Evolutionary conservation across 805 yeast genomes (phyloP), one percentile per base, ranked within the genome.

Genomic region (Yamadazyma endophytica): DNA sequence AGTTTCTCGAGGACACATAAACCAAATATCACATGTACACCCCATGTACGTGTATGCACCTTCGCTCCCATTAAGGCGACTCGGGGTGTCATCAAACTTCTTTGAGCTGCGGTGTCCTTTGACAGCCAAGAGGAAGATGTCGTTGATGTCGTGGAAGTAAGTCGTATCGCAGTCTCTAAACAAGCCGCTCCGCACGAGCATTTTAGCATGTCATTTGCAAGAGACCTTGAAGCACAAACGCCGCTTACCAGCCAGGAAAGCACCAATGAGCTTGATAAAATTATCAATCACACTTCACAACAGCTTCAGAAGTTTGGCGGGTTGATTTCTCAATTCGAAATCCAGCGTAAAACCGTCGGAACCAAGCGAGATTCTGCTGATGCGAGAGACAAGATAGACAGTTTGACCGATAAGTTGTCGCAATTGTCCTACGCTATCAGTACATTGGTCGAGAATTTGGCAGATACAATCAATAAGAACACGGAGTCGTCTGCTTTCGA

Each of bases 171-270:
- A 32, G 22, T 26, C 42, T n/a, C n/a, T n/a, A n/a, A n/a, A n/a
- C n/a, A n/a, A n/a, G n/a, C n/a, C n/a, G n/a, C n/a, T 17, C 9
- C 42, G 29, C 23, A 17, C n/a, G n/a, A n/a, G n/a, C n/a, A n/a
- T n/a, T n/a, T n/a, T n/a, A n/a, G n/a, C 21, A 73, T 73, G 79
- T 73, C 79, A 9, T 73, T 73, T 58, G 78, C 78, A 24, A 69
- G 56, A 37, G 77, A 73, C 45, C 31, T 64, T 9, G 78, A 73
- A 46, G 72, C 78, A 1, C 77, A 73, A 40, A 58, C 44, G 23
- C 13, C 33, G 6, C n/a, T 23, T 5, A 23, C 16, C 40, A 31
- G 15, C 25, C 39, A 26, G 33, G 38, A 13, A 29, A 32, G 21
- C 31, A 35, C 17, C n/a, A 47, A 50, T 21, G 68, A 58, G 20